Percentiles rank a stretch among this genome's conserved stretches.
phyloP scores from a whole-genome alignment of 768 basidiomycete species.

The Cubamyces sp. region DNA sequence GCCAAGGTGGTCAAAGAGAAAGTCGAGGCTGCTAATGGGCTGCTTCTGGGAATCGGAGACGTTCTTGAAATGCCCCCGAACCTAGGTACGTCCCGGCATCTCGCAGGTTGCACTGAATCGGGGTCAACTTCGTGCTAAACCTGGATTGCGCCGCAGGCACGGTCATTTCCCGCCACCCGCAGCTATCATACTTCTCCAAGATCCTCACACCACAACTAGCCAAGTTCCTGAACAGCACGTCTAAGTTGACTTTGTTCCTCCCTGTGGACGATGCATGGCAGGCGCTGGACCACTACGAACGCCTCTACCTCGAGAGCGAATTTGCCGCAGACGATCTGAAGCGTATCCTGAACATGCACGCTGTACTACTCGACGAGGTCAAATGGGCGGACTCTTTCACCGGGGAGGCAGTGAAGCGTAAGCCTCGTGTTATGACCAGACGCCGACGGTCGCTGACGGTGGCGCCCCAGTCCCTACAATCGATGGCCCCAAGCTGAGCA shows the following conservation, averaged over 20 bases:
- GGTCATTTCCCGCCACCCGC: slow-evolving; percentile 59
- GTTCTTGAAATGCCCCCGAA: slow-evolving; percentile 77
- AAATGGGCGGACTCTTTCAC: slow-evolving; percentile 69
- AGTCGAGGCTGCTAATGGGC: slow-evolving; percentile 71
- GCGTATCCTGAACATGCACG: slow-evolving; percentile 79
- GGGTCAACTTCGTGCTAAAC: background rate
- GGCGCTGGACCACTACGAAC: slow-evolving; percentile 74
- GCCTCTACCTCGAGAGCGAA: slow-evolving; percentile 85
- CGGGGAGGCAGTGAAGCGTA: slow-evolving; percentile 52
- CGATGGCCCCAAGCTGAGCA: slow-evolving; percentile 66
- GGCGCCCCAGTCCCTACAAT: slow-evolving; percentile 64
- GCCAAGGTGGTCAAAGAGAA: slow-evolving; percentile 59
- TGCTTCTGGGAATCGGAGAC: slow-evolving; percentile 72
- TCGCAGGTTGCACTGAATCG: background rate
- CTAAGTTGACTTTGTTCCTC: slow-evolving; percentile 86
- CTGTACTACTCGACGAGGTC: slow-evolving; percentile 56
- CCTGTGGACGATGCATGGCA: slow-evolving; percentile 87
- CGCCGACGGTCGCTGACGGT: slow-evolving; percentile 5
- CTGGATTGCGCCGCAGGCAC: slow-evolving; percentile 46
- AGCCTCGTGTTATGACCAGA: slow-evolving; percentile 32
- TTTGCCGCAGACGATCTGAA: slow-evolving; percentile 82
- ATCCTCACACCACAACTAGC: slow-evolving; percentile 67
- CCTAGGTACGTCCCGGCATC: slow-evolving; percentile 56
- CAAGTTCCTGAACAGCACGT: slow-evolving; percentile 60
- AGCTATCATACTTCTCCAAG: slow-evolving; percentile 73